Base-by-base conservation (phyloP, 2,329 filamentous ascomycete genomes). In the Stenocarpella maydis region DNA sequence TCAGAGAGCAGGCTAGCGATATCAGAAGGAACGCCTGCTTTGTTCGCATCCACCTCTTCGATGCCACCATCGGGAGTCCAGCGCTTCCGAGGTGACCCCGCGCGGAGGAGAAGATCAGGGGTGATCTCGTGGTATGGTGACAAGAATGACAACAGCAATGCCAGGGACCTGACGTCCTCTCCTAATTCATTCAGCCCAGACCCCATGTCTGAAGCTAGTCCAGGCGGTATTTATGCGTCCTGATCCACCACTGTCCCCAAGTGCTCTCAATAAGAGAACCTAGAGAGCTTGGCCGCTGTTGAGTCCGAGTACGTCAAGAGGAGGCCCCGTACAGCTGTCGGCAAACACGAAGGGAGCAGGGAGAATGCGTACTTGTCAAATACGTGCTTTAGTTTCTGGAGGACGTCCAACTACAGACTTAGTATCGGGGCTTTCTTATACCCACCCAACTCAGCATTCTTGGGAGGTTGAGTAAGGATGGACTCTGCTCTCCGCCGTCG, bases 61-160 rank as follows among this genome's bases (percentile, higher is more conserved):
- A 53, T 28, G 17, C 39, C 49, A 3, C 61, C 61, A 21, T 15
- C 19, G 15, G 14, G 34, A 31, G 15, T 21, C 61, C 61, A 65
- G 21, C 61, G 61, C 9, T 65, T 50, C 47, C 61, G 61, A n/a
- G 61, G 47, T 21, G 49, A 52, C 2, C 15, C 61, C n/a, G 21
- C 61, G 34, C 47, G 21, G 34, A n/a, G 37, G 61, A 65, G 61
- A n/a, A 65, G 31, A 12, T 53, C 61, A 28, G n/a, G 45, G 31
- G 61, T 50, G n/a, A 65, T 41, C 4, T 24, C 6, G 21, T 50
- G 14, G 19, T 28, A 28, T 26, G 47, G 49, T 43, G 61, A 50
- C 0, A 65, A 31, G 47, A 53, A 65, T n/a, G 61, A 53, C 10
- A 65, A 10, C 17, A 65, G 26, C 21, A 65, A 10, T 3, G 21